These are phyloP conservation scores for Curvularia spicifera DNA, from an alignment of 2,329 filamentous ascomycete genomes.

Conservation along the genomic window DNA sequence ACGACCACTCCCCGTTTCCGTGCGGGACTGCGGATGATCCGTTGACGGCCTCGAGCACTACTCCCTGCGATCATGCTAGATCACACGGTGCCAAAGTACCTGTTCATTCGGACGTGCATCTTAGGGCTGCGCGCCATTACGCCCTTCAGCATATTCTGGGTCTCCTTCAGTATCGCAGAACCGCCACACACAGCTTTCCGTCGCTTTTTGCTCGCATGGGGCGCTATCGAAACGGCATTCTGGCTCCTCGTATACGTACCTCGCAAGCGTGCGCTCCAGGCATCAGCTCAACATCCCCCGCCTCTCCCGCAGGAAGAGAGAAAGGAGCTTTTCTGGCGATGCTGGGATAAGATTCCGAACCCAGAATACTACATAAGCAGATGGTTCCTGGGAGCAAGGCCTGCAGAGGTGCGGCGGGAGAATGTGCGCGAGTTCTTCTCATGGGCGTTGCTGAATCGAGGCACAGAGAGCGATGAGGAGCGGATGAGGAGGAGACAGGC, in stretches of 20 bases:
- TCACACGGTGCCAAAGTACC: conserved; percentile 47
- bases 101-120: conserved; percentile 59
- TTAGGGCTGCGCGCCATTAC: conserved; percentile 57
- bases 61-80: conserved; percentile 48
- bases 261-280: conserved; percentile 59
- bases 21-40: background rate
- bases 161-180: conserved; percentile 47
- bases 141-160: conserved; percentile 58
- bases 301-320: conserved; percentile 57
- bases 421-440: conserved; percentile 70
- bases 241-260: conserved; percentile 62
- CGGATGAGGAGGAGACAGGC: conserved; percentile 21
- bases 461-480: conserved; percentile 45
- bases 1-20: background rate
- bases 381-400: conserved; percentile 70
- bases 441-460: conserved; percentile 70
- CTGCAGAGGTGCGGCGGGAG: conserved; percentile 66
- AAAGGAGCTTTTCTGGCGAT: conserved; percentile 62
- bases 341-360: conserved; percentile 62
- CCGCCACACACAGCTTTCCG: conserved; percentile 35
- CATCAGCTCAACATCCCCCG: conserved; percentile 58
- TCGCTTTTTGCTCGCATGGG: conserved; percentile 53
- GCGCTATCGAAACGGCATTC: conserved; percentile 61
- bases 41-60: background rate
- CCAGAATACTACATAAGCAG: conserved; percentile 63